A percentile compares a stretch with the other conserved stretches of the same genome.
Conservation (phyloP, 768 basidiomycete species). For the Auriscalpium microsporum region DNA sequence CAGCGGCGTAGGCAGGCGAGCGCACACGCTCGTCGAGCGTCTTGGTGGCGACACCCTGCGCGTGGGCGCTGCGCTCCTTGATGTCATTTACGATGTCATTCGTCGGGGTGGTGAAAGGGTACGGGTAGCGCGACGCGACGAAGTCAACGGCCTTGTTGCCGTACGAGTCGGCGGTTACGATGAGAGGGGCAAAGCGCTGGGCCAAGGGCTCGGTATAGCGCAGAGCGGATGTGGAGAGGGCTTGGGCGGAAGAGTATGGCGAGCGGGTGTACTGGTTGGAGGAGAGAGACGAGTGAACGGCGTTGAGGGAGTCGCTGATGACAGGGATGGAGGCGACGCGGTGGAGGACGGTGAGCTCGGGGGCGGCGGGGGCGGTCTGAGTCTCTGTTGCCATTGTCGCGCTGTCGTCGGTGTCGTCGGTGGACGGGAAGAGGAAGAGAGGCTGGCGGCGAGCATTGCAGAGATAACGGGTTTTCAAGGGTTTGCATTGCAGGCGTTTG, state of each 20-base stretch:
- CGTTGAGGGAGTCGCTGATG: conserved; percentile 53
- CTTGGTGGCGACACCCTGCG: conserved; percentile 49
- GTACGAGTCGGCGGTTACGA: conserved; percentile 51
- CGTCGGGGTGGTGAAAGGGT: conserved; percentile 65
- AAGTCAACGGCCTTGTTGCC: conserved; percentile 72
- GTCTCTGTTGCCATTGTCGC: conserved; percentile 30
- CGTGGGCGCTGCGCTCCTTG: conserved; percentile 47
- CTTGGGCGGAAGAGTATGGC: conserved; percentile 59
- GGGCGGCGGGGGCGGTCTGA: conserved; percentile 24
- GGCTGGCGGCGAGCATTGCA: too few relatives aligned
- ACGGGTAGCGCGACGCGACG: conserved; percentile 66
- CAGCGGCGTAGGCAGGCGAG: conserved; percentile 53
- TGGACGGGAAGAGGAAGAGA: too few relatives aligned
- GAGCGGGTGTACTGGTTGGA: conserved; percentile 53
- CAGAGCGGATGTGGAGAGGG: conserved; percentile 34
- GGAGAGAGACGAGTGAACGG: conserved; percentile 51
- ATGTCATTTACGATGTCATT: conserved; percentile 61
- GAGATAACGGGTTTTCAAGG: too few relatives aligned
- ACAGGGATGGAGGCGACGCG: conserved; percentile 71
- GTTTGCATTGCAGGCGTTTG: too few relatives aligned
- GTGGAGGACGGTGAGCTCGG: conserved; percentile 52
- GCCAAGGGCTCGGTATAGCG: conserved; percentile 57
- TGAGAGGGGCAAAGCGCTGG: conserved; percentile 53
- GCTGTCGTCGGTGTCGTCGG: not conserved
- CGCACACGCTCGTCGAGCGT: conserved; percentile 59